Evolutionary conservation across 371 early-diverging fungal species (phyloP).

Genomic region (Mucor indicus): DNA sequence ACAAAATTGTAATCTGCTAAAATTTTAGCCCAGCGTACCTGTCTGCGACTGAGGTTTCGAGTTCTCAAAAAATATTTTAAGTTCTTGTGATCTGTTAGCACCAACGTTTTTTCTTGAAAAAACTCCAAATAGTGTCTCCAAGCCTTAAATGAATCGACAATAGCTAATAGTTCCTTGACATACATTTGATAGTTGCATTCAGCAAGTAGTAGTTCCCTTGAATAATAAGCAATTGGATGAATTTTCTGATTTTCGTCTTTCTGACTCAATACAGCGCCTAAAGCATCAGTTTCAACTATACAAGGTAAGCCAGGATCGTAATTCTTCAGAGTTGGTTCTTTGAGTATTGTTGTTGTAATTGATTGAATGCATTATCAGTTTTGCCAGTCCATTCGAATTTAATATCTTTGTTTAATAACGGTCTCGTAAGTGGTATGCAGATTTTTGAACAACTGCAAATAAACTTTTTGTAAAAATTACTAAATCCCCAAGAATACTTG

Average conservation of each 20-base stretch:
- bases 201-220: slow-evolving; percentile 23
- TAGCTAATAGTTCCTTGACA: slow-evolving; percentile 53
- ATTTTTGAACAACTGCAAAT: slow-evolving; percentile 37
- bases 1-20: slow-evolving; percentile 35
- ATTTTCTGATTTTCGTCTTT: slow-evolving; percentile 6
- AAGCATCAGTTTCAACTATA: slow-evolving; percentile 50
- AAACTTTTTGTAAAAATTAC: slow-evolving; percentile 52
- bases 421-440: not conserved
- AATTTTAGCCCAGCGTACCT: slow-evolving; percentile 32
- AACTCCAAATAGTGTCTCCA: slow-evolving; percentile 48
- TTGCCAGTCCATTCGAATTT: slow-evolving; percentile 29
- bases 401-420: slow-evolving; percentile 12
- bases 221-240: slow-evolving; percentile 42
- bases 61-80: slow-evolving; percentile 35
- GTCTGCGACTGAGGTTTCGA: slow-evolving; percentile 26
- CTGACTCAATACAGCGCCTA: slow-evolving; percentile 49
- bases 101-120: slow-evolving; percentile 16
- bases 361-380: slow-evolving; percentile 29
- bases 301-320: slow-evolving; percentile 12
- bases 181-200: slow-evolving; percentile 45
- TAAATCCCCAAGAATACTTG: slow-evolving; percentile 49
- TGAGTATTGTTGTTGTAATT: slow-evolving; percentile 2
- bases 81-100: slow-evolving; percentile 53
- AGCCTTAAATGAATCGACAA: slow-evolving; percentile 29
- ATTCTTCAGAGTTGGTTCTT: not conserved